phyloP scores from a whole-genome alignment of 2,329 filamentous ascomycete species.

The Plectosphaerella plurivora region DNA sequence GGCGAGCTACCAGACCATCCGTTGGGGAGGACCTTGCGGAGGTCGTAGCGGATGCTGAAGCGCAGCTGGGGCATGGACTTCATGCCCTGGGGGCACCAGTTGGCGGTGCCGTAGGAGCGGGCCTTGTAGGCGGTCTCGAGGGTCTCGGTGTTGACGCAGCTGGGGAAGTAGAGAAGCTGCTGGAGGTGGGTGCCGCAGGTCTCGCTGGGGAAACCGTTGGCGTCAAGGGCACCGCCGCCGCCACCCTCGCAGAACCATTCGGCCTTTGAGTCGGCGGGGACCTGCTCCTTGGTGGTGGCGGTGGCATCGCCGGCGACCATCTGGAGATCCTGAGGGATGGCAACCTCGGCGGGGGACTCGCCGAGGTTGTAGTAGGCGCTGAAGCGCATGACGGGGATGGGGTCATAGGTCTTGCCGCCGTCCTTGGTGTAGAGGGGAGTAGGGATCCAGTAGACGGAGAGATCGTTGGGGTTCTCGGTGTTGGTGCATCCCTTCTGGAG shows the following conservation, averaged over 20 bases:
- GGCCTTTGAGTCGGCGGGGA: conserved; percentile 14
- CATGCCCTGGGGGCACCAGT: conserved; percentile 35
- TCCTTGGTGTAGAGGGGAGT: conserved; percentile 32
- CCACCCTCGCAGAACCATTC: conserved; percentile 26
- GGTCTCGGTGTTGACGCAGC: conserved; percentile 17
- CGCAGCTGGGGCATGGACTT: conserved; percentile 42
- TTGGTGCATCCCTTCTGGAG: conserved; percentile 39
- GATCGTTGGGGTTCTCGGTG: conserved; percentile 40
- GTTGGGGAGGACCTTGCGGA: conserved; percentile 34
- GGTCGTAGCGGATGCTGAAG: conserved; percentile 42
- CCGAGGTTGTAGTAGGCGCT: conserved; percentile 40
- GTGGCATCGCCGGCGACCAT: conserved; percentile 34
- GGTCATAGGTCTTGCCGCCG: conserved; percentile 22
- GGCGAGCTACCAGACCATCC: conserved; percentile 40
- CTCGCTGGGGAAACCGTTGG: conserved; percentile 67
- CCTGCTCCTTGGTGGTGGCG: conserved; percentile 33
- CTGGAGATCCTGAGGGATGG: conserved; percentile 39
- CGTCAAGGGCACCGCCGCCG: conserved; percentile 28
- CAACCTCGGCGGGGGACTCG: conserved; percentile 31
- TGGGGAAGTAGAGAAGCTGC: conserved; percentile 41
- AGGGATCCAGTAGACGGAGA: conserved; percentile 41
- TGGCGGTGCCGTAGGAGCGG: conserved; percentile 21
- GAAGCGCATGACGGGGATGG: conserved; percentile 31
- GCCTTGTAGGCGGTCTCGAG: conserved; percentile 20
- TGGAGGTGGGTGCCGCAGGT: conserved; percentile 52